These are phyloP conservation scores for Tulasnella sp. DNA, from an alignment of 768 basidiomycete genomes.

Conservation along the genomic window DNA sequence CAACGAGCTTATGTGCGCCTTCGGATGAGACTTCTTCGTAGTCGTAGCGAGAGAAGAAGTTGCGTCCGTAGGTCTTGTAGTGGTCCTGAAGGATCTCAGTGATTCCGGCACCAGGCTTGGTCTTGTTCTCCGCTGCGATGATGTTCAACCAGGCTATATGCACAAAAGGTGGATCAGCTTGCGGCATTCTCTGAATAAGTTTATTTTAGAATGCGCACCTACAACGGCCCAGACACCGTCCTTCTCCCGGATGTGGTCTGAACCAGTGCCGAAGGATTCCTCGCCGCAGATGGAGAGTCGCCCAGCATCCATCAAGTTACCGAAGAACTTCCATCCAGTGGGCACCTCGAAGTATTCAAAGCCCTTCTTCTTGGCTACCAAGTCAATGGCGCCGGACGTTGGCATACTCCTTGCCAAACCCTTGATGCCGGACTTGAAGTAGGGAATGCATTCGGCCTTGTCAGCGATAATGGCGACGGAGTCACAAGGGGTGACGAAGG, in stretches of 20 bases:
- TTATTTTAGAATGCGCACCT: constrained; percentile 44
- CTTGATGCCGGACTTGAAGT: constrained; percentile 89
- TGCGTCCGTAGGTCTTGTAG: constrained; percentile 89
- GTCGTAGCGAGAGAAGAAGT: constrained; percentile 97
- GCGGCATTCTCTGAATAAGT: background rate
- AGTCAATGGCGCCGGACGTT: constrained; percentile 91
- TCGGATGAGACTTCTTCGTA: constrained; percentile 96
- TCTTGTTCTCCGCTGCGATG: constrained; percentile 77
- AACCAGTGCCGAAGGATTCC: constrained; percentile 99
- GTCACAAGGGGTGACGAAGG: constrained; percentile 96
- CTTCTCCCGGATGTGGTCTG: constrained; percentile 99
- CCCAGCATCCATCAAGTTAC: constrained; percentile 98
- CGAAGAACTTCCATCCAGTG: constrained; percentile 99
- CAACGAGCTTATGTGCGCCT: constrained; percentile 80
- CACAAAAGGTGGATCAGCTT: background rate
- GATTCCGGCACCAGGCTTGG: constrained; percentile 74
- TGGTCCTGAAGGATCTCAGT: constrained; percentile 83
- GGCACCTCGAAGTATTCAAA: constrained; percentile 93
- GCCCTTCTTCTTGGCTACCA: constrained; percentile 89
- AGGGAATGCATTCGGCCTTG: constrained; percentile 84
- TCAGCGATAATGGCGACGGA: constrained; percentile 98
- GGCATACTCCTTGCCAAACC: constrained; percentile 97
- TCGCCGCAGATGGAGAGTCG: constrained; percentile 97
- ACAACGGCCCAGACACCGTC: constrained; percentile 97
- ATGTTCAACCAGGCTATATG: constrained; percentile 90